Conservation (phyloP, 2,329 filamentous ascomycete species). For the Eutypella sp. region DNA sequence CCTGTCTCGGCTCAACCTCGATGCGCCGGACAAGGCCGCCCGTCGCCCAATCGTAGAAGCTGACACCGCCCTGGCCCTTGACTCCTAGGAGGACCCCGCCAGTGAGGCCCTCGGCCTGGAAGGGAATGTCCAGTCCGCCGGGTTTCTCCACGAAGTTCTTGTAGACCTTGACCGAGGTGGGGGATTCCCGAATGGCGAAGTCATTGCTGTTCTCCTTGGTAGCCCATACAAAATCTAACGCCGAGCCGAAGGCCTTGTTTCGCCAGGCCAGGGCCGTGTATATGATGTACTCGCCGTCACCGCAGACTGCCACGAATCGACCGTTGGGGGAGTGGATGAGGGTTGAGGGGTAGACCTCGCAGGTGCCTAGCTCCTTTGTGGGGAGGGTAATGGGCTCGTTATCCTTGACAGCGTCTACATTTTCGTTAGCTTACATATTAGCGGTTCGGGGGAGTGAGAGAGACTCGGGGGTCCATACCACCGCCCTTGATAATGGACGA, state of each 20-base stretch:
- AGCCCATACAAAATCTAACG: conserved; percentile 94
- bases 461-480: conserved; percentile 37
- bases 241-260: conserved; percentile 95
- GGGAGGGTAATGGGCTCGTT: conserved; percentile 80
- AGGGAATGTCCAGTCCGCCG: conserved; percentile 87
- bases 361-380: conserved; percentile 91
- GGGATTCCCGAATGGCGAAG: conserved; percentile 91
- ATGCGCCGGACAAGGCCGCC: conserved; percentile 87
- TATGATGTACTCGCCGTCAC: conserved; percentile 98
- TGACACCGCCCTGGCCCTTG: conserved; percentile 89
- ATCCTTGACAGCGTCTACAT: conserved; percentile 75
- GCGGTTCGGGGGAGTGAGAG: neutral
- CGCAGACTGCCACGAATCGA: conserved; percentile 74
- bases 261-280: conserved; percentile 95
- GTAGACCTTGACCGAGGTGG: conserved; percentile 93
- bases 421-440: conserved; percentile 22
- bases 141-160: conserved; percentile 94
- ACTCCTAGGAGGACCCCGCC: conserved; percentile 90
- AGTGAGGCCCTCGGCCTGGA: conserved; percentile 86
- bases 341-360: conserved; percentile 94
- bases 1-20: conserved; percentile 66
- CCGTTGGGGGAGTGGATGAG: conserved; percentile 95
- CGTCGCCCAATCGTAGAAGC: conserved; percentile 93
- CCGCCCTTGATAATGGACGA: conserved; percentile 93
- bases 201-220: conserved; percentile 98